Evolutionary conservation across 768 basidiomycete species (phyloP).

Genomic region (Lactifluus pinguis): DNA sequence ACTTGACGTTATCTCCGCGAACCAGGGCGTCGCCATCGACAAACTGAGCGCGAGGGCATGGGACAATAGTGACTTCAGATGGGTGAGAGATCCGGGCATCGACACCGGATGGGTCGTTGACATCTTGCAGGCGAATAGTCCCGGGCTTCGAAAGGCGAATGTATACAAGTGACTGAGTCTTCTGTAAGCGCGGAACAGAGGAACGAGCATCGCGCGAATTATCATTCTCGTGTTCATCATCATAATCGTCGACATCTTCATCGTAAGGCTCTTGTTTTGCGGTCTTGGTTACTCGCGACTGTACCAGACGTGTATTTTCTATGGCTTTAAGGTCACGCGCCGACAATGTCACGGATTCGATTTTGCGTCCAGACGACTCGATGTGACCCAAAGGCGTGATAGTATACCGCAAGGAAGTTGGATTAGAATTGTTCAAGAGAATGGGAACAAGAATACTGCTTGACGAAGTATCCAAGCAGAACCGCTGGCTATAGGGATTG

Average conservation of each 20-base stretch:
- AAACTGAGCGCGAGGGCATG: slow-evolving; percentile 76
- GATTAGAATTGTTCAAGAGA: slow-evolving; percentile 84
- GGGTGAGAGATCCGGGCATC: slow-evolving; percentile 65
- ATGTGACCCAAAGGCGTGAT: slow-evolving; percentile 53
- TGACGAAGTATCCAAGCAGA: slow-evolving; percentile 54
- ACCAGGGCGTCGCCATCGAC: slow-evolving; percentile 34
- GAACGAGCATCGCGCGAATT: slow-evolving; percentile 21
- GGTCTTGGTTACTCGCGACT: slow-evolving; percentile 34
- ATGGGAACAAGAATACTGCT: slow-evolving; percentile 66
- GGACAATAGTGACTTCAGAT: slow-evolving; percentile 60
- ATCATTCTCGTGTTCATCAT: slow-evolving; percentile 32
- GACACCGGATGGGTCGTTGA: slow-evolving; percentile 58
- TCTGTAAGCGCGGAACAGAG: slow-evolving; percentile 46
- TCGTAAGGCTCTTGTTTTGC: slow-evolving; percentile 39
- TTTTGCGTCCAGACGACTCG: slow-evolving; percentile 28
- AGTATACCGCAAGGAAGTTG: slow-evolving; percentile 62
- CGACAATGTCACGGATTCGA: slow-evolving; percentile 26
- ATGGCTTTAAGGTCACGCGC: slow-evolving; percentile 60
- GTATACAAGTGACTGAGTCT: slow-evolving; percentile 65
- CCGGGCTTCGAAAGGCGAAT: slow-evolving; percentile 69
- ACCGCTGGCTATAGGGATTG: slow-evolving; percentile 66
- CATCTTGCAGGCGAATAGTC: slow-evolving; percentile 61
- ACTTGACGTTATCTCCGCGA: slow-evolving; percentile 42
- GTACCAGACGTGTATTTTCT: slow-evolving; percentile 48
- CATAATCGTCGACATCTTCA: slow-evolving; percentile 67